phyloP scores from a whole-genome alignment of 1,284 basidiomycete genomes.

The Exobasidium cylindrosporum region DNA sequence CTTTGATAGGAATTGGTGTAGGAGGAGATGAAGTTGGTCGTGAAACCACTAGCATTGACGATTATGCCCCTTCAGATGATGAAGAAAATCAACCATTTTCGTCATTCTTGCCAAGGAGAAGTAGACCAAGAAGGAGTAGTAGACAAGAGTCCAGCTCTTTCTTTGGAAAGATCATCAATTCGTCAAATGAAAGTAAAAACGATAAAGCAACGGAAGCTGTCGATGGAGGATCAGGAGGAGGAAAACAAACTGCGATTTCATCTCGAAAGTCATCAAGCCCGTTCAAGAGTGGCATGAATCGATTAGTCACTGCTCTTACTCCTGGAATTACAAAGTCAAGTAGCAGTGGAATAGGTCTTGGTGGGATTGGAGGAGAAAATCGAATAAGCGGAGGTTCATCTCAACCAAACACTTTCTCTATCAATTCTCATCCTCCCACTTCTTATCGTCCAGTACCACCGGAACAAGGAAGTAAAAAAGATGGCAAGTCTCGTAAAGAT shows the following conservation, averaged over 20 bases:
- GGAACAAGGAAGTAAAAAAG: background rate
- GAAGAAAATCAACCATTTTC: background rate
- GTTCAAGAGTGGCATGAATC: background rate
- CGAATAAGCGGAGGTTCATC: background rate
- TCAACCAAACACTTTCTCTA: too few species aligned
- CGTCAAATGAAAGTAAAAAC: background rate
- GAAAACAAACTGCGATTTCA: too few species aligned
- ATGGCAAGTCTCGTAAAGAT: background rate
- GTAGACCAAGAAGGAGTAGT: background rate
- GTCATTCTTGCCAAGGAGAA: background rate
- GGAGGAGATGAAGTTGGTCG: background rate
- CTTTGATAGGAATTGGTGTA: background rate
- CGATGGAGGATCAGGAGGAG: background rate
- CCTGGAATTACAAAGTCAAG: too few species aligned
- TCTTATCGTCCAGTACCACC: background rate
- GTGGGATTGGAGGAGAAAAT: background rate
- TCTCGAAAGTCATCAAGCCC: background rate
- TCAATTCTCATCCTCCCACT: background rate
- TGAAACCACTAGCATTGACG: background rate
- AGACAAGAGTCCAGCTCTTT: too few species aligned
- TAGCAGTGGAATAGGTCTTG: too few species aligned
- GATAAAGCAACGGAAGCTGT: background rate
- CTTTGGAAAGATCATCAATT: background rate
- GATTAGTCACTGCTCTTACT: background rate
- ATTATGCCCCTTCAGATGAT: background rate